Base-by-base conservation (phyloP, 2,329 filamentous ascomycete species). In the Exophiala xenobiotica region DNA sequence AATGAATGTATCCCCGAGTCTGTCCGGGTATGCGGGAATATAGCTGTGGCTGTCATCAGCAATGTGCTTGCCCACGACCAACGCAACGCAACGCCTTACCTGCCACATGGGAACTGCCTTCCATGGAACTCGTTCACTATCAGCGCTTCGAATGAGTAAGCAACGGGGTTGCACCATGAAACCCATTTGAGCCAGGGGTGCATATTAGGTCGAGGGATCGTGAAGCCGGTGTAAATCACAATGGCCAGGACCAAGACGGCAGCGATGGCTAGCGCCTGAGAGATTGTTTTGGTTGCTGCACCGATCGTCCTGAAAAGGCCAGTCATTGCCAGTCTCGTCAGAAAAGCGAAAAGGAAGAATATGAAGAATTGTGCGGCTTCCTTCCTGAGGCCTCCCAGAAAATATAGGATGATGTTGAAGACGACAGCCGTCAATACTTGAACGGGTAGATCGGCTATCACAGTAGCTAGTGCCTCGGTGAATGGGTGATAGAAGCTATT, bases 401-500 rank as follows among this genome's bases (percentile, higher is more conserved):
- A 96, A 72, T 96, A 96, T 2, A 96, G 71, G 1, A 82, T 77
- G 22, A 90, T 48, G 65, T 95, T 93, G 76, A 95, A 95, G 3
- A 81, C 71, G 56, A 93, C 77, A 1, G 81, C 72, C 60, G 90
- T 90, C 11, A 70, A 33, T 6, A 95, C 69, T 68, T 92, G 95
- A 70, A 89, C 88, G 0, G 90, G 90, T 70, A 95, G 71, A 62
- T 96, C 91, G 56, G 81, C 86, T 20, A 96, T 70, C 85, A 95
- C 92, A 7, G 87, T 93, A 0, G 87, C 83, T 52, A 89, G 78
- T n/a, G 90, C 88, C 75, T 96, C 90, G 11, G 90, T 87, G 11
- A 86, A 90, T 0, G 91, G 89, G 63, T 95, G 90, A 63, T 96
- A 95, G 19, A 96, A 78, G n/a, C 90, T 90, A n/a, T 33, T 33